These are phyloP conservation scores for Paecilomyces formosus DNA, from an alignment of 2,329 filamentous ascomycete genomes.

Conservation along the genomic window DNA sequence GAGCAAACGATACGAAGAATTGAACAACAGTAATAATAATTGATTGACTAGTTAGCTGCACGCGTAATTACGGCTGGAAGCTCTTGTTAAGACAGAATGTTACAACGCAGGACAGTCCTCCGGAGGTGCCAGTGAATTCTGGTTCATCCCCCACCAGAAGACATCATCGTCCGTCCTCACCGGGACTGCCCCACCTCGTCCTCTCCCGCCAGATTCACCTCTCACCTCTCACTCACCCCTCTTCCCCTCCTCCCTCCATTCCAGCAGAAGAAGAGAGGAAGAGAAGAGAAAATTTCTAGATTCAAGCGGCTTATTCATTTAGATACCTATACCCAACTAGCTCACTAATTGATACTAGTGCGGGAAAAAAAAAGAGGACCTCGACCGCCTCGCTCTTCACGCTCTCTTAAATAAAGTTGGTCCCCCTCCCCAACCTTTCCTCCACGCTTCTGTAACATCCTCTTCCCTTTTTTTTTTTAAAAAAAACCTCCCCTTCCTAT, in stretches of 20 bases:
- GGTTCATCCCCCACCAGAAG: background rate
- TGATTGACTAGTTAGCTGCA: too few species aligned
- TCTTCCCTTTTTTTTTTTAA: background rate
- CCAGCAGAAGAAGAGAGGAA: background rate
- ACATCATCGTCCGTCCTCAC: background rate
- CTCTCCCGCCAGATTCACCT: background rate
- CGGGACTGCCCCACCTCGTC: background rate
- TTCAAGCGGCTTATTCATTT: background rate
- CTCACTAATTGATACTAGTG: background rate
- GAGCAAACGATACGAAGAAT: background rate
- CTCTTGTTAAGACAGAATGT: too few species aligned
- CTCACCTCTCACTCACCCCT: background rate
- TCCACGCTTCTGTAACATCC: slow-evolving; percentile 5
- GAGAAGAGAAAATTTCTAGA: background rate
- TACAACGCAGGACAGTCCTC: background rate
- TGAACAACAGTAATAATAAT: too few species aligned
- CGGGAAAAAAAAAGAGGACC: background rate
- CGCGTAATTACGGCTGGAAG: too few species aligned
- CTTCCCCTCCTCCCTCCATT: background rate
- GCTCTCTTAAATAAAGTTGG: slow-evolving; percentile 11
- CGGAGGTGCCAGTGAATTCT: background rate
- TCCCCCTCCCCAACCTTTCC: slow-evolving; percentile 1
- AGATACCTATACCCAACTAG: background rate
- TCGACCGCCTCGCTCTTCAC: background rate
- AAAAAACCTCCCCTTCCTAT: slow-evolving; percentile 3